A percentile compares a stretch with the other conserved stretches of the same genome.
These are phyloP conservation scores for Amaranthus tricolor DNA, from an alignment of 179 eudicot genomes.

Conservation along the genomic window DNA sequence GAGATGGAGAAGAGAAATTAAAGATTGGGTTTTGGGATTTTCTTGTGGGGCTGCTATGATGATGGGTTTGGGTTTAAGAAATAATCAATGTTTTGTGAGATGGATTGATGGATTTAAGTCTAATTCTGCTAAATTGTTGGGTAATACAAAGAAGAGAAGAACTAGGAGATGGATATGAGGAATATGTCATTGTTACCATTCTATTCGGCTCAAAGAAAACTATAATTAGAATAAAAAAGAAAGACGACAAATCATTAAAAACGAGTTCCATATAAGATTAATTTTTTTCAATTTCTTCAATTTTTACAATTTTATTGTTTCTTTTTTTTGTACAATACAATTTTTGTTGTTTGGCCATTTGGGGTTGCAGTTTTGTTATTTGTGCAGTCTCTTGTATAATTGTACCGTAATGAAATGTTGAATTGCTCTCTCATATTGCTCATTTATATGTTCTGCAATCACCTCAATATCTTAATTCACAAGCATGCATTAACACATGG, in stretches of 20 bases:
- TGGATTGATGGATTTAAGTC: slow-evolving; percentile 34
- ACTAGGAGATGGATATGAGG: slow-evolving; percentile 28
- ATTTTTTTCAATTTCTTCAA: too few relatives aligned
- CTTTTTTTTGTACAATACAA: too few relatives aligned
- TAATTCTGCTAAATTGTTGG: slow-evolving; percentile 15
- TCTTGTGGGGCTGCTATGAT: slow-evolving; percentile 59
- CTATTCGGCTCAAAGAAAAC: too few relatives aligned
- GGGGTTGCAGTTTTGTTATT: slow-evolving; percentile 10
- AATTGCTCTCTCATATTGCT: background rate
- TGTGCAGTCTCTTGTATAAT: background rate
- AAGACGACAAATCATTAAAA: too few relatives aligned
- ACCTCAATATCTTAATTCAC: too few relatives aligned
- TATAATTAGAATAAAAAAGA: too few relatives aligned
- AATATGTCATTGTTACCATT: too few relatives aligned
- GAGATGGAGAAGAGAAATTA: slow-evolving; percentile 43
- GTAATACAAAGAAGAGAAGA: slow-evolving; percentile 27
- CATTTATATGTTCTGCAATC: too few relatives aligned
- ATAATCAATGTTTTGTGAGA: slow-evolving; percentile 33
- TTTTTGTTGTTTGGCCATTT: too few relatives aligned
- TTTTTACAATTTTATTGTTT: background rate
- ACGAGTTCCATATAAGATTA: too few relatives aligned
- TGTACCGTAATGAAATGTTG: background rate
- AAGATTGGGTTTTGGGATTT: slow-evolving; percentile 61
- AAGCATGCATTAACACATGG: too few relatives aligned
- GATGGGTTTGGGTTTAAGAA: slow-evolving; percentile 49